Percentiles rank a stretch among this genome's conserved stretches.
phyloP scores from a whole-genome alignment of 73 alveolate species.

The Effrenium voratum region DNA sequence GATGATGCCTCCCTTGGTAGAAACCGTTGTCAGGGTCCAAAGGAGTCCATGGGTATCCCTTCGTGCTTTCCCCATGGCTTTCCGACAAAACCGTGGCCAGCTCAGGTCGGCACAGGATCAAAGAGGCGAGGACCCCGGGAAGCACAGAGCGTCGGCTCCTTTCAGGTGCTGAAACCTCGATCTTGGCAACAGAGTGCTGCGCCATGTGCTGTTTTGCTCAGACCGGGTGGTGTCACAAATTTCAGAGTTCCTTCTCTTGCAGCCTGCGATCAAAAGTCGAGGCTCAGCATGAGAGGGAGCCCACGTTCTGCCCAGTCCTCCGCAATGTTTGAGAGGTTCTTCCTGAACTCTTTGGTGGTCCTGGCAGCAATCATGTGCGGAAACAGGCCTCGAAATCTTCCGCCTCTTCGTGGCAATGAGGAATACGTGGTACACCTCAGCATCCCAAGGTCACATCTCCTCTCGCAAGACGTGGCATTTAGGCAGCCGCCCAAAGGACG shows the following conservation, averaged over 20 bases:
- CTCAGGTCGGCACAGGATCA: slow-evolving; percentile 34
- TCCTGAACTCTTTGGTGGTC: slow-evolving; percentile 85
- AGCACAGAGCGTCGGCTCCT: slow-evolving; percentile 90
- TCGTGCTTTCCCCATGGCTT: too few relatives aligned
- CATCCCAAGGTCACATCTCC: too few relatives aligned
- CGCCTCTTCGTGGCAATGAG: slow-evolving; percentile 88
- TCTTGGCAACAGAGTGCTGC: background rate
- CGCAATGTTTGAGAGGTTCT: slow-evolving; percentile 61
- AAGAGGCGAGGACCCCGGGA: slow-evolving; percentile 87
- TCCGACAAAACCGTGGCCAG: too few relatives aligned
- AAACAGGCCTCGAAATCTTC: background rate
- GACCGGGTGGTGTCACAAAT: background rate
- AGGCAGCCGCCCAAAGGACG: slow-evolving; percentile 49
- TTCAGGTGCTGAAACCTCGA: background rate
- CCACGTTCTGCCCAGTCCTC: background rate
- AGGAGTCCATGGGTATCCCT: too few relatives aligned
- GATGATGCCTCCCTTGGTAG: too few relatives aligned
- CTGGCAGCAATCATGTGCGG: background rate
- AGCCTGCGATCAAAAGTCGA: background rate
- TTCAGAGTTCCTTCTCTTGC: background rate
- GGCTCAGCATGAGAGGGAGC: background rate
- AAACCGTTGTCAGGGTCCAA: too few relatives aligned
- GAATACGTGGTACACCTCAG: slow-evolving; percentile 78
- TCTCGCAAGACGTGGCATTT: background rate
- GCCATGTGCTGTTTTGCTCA: background rate